These are phyloP conservation scores for Blastobotrys apis DNA, from an alignment of 1,139 yeast species.

Conservation along the genomic window DNA sequence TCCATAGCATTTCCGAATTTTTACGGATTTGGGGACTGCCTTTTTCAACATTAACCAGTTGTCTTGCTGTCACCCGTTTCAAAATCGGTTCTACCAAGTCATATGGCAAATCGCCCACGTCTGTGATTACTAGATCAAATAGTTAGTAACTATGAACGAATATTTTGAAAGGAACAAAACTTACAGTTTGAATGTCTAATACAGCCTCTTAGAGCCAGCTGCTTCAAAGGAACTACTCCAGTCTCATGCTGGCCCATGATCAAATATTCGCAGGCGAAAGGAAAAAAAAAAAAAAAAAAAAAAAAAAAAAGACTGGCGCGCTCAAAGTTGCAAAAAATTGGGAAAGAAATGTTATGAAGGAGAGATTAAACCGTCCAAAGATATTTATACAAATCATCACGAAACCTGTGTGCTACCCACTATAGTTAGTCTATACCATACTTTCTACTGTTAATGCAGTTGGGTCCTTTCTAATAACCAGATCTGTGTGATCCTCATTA, in stretches of 20 bases:
- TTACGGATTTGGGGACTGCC: slow-evolving; percentile 27
- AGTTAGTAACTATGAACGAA: slow-evolving; percentile 1
- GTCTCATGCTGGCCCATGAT: background rate
- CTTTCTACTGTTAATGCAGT: slow-evolving; percentile 8
- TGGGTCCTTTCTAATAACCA: slow-evolving; percentile 41
- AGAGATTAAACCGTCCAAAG: too few relatives aligned
- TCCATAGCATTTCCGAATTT: slow-evolving; percentile 28
- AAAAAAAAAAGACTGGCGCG: background rate
- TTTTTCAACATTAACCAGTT: slow-evolving; percentile 27
- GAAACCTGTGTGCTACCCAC: background rate
- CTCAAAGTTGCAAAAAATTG: background rate
- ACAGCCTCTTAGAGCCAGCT: slow-evolving; percentile 8
- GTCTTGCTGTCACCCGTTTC: slow-evolving; percentile 26
- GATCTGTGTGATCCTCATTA: slow-evolving; percentile 54
- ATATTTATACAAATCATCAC: background rate
- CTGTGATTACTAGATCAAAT: slow-evolving; percentile 24
- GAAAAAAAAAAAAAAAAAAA: background rate
- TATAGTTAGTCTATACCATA: background rate
- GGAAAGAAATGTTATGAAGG: too few relatives aligned
- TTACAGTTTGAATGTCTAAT: slow-evolving; percentile 16
- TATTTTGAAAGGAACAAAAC: slow-evolving; percentile 6
- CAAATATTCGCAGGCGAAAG: background rate
- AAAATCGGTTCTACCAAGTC: slow-evolving; percentile 31
- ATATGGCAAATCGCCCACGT: slow-evolving; percentile 32
- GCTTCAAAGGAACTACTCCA: slow-evolving; percentile 5